phyloP scores from a whole-genome alignment of 352 stramenopile genomes.

The Peronospora farinosa region DNA sequence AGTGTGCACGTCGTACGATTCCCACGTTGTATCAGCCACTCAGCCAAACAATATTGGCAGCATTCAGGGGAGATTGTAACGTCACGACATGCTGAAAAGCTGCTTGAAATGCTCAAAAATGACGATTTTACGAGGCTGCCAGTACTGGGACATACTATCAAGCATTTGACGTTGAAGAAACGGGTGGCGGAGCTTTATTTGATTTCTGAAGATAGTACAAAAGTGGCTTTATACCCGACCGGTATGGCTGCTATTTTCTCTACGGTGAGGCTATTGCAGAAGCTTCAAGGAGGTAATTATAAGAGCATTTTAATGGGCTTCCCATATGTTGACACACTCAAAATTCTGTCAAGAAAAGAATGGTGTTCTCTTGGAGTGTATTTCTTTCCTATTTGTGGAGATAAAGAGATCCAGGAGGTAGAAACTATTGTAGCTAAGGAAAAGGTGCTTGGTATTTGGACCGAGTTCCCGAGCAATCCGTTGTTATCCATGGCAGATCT shows the following conservation, averaged over 20 bases:
- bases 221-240: constrained; percentile 78
- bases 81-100: constrained; percentile 69
- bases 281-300: constrained; percentile 26
- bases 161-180: constrained; percentile 39
- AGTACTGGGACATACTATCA: constrained; percentile 6
- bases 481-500: constrained; percentile 85
- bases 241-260: constrained; percentile 88
- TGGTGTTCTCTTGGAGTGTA: constrained; percentile 80
- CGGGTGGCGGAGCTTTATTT: constrained; percentile 58
- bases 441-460: constrained; percentile 85
- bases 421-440: constrained; percentile 65
- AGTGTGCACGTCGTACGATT: constrained; percentile 72
- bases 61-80: constrained; percentile 90
- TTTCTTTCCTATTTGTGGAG: constrained; percentile 85
- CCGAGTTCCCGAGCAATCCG: constrained; percentile 91
- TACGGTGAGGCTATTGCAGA: constrained; percentile 61
- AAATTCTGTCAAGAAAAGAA: constrained; percentile 85
- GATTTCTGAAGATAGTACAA: constrained; percentile 1
- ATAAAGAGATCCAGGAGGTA: constrained; percentile 49
- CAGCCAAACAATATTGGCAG: constrained; percentile 89
- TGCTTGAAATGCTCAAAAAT: constrained; percentile 46
- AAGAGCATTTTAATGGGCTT: constrained; percentile 90
- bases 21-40: constrained; percentile 33
- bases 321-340: constrained; percentile 91
- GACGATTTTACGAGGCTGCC: constrained; percentile 1